Evolutionary conservation across 352 stramenopile genomes (phyloP), one percentile per base, ranked within the genome.

Genomic region (Thraustochytrium striatum): DNA sequence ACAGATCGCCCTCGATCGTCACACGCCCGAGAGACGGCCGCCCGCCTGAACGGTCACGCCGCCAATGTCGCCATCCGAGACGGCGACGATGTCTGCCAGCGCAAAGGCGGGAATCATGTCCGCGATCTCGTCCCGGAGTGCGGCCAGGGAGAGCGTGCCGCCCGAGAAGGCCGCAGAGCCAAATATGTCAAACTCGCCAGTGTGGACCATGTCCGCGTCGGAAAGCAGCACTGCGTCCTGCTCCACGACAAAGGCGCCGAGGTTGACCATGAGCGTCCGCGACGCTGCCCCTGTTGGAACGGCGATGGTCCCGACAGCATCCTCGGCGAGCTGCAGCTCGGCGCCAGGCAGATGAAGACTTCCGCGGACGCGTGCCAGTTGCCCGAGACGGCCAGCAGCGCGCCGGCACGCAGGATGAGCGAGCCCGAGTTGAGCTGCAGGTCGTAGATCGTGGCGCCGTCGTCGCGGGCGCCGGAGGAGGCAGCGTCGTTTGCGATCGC

Each of bases 141-240:
- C 21, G 35, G 21, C 11, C 32, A 75, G 41, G n/a, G 28, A 9
- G 25, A 75, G 65, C 8, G 50, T 19, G 2, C 43, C 65, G 21
- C 65, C 65, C 11, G 43, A 25, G 8, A 75, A 43, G 16, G 41
- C 44, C 43, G 68, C 8, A 13, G 44, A 28, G 36, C 65, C 65
- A 25, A 61, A n/a, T 7, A 75, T 8, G 8, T 75, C 65, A 58
- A 75, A 55, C 30, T 75, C 65, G 50, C 65, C 65, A 21, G 65
- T 75, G 39, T 39, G 65, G n/a, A 75, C 36, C 3, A 61, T 43
- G 30, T 75, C 52, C 7, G 68, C 41, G 21, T 61, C 39, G 44
- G 19, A 38, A 3, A 25, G 7, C 39, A 75, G 39, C 13, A 13
- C 7, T 9, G 65, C 65, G 52, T 75, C 65, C 21, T 75, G 65